Conservation (phyloP, 2,329 filamentous ascomycete genomes). For the Talaromyces amestolkiae region DNA sequence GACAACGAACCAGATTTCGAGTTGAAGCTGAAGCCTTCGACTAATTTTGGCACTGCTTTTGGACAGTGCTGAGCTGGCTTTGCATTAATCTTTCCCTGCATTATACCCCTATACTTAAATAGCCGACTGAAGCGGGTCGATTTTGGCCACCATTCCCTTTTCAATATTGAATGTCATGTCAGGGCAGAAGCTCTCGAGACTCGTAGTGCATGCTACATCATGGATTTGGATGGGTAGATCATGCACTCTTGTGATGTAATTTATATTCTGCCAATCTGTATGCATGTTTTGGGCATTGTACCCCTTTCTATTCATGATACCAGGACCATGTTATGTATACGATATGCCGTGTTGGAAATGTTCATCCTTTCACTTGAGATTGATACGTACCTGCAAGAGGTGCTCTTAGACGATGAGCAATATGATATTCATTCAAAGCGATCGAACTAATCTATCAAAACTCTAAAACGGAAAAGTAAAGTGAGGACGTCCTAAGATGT, state of each 20-base stretch:
- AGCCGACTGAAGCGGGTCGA: neutral
- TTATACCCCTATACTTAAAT: constrained; percentile 2
- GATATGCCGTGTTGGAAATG: neutral
- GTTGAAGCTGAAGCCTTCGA: constrained; percentile 45
- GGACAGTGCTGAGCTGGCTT: constrained; percentile 29
- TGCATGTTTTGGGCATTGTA: constrained; percentile 1
- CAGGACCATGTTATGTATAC: neutral
- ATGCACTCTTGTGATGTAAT: neutral
- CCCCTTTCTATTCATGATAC: neutral
- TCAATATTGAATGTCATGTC: neutral
- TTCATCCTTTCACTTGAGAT: neutral
- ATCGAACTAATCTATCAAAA: neutral
- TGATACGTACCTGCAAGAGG: neutral
- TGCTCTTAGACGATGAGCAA: neutral
- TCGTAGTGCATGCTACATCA: neutral
- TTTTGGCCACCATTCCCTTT: neutral
- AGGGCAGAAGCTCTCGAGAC: neutral
- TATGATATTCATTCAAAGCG: neutral
- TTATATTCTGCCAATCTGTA: neutral
- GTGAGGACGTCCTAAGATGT: neutral
- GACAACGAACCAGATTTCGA: constrained; percentile 33
- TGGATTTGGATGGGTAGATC: neutral
- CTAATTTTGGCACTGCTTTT: constrained; percentile 50
- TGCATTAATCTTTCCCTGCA: constrained; percentile 2
- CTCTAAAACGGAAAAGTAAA: neutral